Evolutionary conservation across 495 filamentous ascomycete species (phyloP).

Genomic region (Lophium mytilinum): DNA sequence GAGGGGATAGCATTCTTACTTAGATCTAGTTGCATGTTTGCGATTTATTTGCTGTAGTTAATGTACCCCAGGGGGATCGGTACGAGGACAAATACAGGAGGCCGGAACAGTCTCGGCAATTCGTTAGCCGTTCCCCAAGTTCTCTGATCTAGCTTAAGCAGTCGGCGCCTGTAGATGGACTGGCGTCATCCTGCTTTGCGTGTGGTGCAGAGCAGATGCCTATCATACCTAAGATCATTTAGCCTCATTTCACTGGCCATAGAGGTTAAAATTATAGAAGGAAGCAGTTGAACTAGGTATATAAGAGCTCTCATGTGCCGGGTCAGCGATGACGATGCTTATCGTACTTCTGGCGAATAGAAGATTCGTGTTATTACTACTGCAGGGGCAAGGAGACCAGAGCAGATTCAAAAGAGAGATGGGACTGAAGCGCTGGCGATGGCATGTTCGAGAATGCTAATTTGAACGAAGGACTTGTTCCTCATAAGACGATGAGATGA

Average conservation of each 20-base stretch:
- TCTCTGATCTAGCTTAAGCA: background rate
- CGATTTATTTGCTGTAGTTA: conserved; percentile 1
- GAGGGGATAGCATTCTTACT: background rate
- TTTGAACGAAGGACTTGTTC: too few relatives aligned
- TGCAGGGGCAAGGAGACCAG: conserved; percentile 16
- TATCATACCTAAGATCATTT: too few relatives aligned
- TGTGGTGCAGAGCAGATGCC: too few relatives aligned
- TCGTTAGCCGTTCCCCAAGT: background rate
- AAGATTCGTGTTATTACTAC: conserved; percentile 6
- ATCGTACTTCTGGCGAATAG: conserved; percentile 7
- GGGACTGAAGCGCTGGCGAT: conserved; percentile 7
- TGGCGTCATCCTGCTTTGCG: too few relatives aligned
- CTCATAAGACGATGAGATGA: too few relatives aligned
- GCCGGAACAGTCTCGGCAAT: background rate
- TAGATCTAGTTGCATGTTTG: conserved; percentile 4
- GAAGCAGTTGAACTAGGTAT: conserved; percentile 15
- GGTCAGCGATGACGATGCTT: conserved; percentile 13
- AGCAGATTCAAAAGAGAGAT: conserved; percentile 17
- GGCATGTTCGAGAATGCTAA: too few relatives aligned
- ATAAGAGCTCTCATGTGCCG: conserved; percentile 23
- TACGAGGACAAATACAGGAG: background rate
- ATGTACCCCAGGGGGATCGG: background rate
- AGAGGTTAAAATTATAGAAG: background rate
- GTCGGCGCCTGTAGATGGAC: background rate
- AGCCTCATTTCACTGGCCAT: too few relatives aligned